These are phyloP conservation scores for Wallacemonas sp. DNA, from an alignment of 208 protist species.

Conservation along the genomic window DNA sequence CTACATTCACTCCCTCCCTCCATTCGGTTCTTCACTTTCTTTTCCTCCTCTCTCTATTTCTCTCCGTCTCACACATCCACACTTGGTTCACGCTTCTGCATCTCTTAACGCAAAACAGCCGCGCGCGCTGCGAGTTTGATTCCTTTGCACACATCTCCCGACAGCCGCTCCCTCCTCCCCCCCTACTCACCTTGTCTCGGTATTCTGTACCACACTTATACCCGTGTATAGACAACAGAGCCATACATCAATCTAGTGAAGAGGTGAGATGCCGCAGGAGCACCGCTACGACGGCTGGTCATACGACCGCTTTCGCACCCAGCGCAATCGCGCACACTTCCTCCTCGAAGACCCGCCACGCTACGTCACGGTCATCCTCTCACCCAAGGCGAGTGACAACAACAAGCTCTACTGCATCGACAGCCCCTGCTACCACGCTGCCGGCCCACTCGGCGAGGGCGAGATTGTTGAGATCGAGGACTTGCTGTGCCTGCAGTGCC, in stretches of 20 bases:
- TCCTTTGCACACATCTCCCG: too few relatives aligned
- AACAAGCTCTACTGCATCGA: conserved; percentile 75
- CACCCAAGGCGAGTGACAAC: conserved; percentile 2
- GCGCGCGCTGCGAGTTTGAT: too few relatives aligned
- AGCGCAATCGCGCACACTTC: conserved; percentile 83
- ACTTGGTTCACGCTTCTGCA: too few relatives aligned
- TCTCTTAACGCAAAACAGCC: too few relatives aligned
- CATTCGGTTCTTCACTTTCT: too few relatives aligned
- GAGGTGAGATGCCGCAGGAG: conserved; percentile 22
- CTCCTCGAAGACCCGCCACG: conserved; percentile 79
- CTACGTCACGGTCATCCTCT: conserved; percentile 82
- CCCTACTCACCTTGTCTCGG: too few relatives aligned
- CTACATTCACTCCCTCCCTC: too few relatives aligned
- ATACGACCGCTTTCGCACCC: conserved; percentile 56
- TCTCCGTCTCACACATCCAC: background rate
- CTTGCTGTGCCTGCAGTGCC: conserved; percentile 80
- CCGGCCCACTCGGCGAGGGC: conserved; percentile 82
- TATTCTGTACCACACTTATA: too few relatives aligned
- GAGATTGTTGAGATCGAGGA: conserved; percentile 83
- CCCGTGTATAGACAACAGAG: too few relatives aligned
- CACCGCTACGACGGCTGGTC: conserved; percentile 86
- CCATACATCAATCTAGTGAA: too few relatives aligned
- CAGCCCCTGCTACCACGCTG: conserved; percentile 84
- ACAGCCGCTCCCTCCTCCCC: too few relatives aligned
- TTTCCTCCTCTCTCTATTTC: conserved; percentile 21